These are phyloP conservation scores for Penicillium longicatenatum DNA, from an alignment of 495 filamentous ascomycete species.

Conservation along the genomic window DNA sequence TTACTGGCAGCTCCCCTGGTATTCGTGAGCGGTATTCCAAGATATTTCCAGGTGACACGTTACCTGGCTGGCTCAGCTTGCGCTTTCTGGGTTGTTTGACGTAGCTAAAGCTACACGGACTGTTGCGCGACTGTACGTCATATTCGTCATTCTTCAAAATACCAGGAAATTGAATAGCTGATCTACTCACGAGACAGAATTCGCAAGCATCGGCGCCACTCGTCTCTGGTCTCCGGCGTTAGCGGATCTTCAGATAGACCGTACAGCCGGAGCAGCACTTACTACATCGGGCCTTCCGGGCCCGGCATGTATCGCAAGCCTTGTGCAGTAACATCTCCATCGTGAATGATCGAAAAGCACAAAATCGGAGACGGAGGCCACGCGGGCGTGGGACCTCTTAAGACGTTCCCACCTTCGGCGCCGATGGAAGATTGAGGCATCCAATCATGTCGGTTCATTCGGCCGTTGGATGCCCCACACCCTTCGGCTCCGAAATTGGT, in stretches of 20 bases:
- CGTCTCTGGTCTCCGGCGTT: background rate
- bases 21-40: no score
- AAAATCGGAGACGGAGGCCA: background rate
- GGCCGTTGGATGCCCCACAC: no score
- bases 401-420: no score
- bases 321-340: conserved; percentile 1
- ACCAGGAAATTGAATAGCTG: no score
- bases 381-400: no score
- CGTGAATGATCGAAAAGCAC: background rate
- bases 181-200: conserved; percentile 1
- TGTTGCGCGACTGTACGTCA: background rate
- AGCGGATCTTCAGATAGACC: background rate
- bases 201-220: conserved; percentile 5
- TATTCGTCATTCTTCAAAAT: no score
- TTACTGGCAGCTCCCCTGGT: no score
- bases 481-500: no score
- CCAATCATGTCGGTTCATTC: no score
- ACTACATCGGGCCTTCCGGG: conserved; percentile 7
- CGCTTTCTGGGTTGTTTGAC: conserved; percentile 7
- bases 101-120: background rate
- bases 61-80: conserved; percentile 5
- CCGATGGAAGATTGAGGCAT: no score
- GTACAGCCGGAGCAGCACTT: background rate
- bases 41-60: no score
- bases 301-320: conserved; percentile 7